Conservation (phyloP, 1,284 basidiomycete genomes). For the Ustilago cynodontis region DNA sequence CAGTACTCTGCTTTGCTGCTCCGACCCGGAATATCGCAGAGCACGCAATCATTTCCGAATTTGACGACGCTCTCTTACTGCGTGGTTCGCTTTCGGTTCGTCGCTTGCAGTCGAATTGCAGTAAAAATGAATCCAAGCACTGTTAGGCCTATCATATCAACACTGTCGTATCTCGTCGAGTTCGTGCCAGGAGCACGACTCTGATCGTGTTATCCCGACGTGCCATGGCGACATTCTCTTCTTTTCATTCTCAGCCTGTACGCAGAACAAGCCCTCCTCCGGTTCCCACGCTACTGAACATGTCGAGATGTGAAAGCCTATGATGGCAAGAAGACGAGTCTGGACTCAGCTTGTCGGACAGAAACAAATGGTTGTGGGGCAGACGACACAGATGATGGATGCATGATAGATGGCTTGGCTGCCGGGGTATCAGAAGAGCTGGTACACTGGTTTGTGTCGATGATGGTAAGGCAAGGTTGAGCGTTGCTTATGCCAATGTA, state of each 20-base stretch:
- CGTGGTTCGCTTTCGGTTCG: neutral
- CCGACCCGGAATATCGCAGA: neutral
- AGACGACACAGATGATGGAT: neutral
- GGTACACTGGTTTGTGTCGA: neutral
- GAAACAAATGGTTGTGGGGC: neutral
- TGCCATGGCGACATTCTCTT: slow-evolving; percentile 12
- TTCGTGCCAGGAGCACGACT: neutral
- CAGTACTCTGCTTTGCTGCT: neutral
- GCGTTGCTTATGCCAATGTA: neutral
- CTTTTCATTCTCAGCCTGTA: slow-evolving; percentile 4
- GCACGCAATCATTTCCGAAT: slow-evolving; percentile 20
- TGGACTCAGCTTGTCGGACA: neutral
- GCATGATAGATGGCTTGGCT: neutral
- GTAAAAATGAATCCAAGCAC: too few species aligned
- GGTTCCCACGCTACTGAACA: neutral
- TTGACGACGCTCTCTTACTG: slow-evolving; percentile 8
- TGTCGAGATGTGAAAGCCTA: neutral
- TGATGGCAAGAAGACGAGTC: too few species aligned
- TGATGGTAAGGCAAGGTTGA: neutral
- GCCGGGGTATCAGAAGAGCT: neutral
- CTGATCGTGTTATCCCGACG: neutral
- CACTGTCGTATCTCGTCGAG: too few species aligned
- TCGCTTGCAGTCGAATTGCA: too few species aligned
- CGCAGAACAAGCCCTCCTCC: neutral
- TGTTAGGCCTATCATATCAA: too few species aligned